Evolutionary conservation across 2,329 filamentous ascomycete species (phyloP).

Genomic region (Didymella pomorum): DNA sequence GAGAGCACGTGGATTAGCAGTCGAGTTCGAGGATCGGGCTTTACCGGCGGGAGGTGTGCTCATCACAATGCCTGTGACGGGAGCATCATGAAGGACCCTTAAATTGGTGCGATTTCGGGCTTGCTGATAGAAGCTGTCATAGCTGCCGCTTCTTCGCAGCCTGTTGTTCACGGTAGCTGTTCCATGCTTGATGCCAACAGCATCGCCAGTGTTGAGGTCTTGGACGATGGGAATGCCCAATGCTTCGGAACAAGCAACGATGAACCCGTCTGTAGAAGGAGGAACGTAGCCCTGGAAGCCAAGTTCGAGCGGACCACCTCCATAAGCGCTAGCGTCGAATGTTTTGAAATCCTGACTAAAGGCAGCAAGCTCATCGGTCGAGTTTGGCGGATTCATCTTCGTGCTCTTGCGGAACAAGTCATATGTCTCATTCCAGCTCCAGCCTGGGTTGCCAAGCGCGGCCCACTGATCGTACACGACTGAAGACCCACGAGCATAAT

Average conservation of each 20-base stretch:
- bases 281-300: slow-evolving; percentile 43
- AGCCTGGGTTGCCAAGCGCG: slow-evolving; percentile 65
- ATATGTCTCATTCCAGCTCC: slow-evolving; percentile 52
- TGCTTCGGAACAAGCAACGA: slow-evolving; percentile 39
- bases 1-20: slow-evolving; percentile 29
- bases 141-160: slow-evolving; percentile 39
- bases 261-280: slow-evolving; percentile 38
- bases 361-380: slow-evolving; percentile 28
- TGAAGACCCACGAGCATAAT: slow-evolving; percentile 43
- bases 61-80: slow-evolving; percentile 39
- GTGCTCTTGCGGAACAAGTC: slow-evolving; percentile 39
- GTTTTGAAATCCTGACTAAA: slow-evolving; percentile 43
- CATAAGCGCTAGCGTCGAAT: slow-evolving; percentile 38
- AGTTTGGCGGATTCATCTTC: slow-evolving; percentile 40
- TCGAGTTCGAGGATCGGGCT: slow-evolving; percentile 4
- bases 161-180: slow-evolving; percentile 34
- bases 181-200: slow-evolving; percentile 45
- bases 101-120: slow-evolving; percentile 41
- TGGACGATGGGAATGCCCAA: slow-evolving; percentile 44
- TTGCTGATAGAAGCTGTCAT: slow-evolving; percentile 33
- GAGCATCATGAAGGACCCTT: slow-evolving; percentile 37
- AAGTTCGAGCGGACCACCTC: slow-evolving; percentile 40
- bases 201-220: slow-evolving; percentile 43
- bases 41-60: slow-evolving; percentile 10
- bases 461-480: slow-evolving; percentile 62